These are phyloP conservation scores for Nemania sp. DNA, from an alignment of 2,329 filamentous ascomycete genomes.

Conservation along the genomic window DNA sequence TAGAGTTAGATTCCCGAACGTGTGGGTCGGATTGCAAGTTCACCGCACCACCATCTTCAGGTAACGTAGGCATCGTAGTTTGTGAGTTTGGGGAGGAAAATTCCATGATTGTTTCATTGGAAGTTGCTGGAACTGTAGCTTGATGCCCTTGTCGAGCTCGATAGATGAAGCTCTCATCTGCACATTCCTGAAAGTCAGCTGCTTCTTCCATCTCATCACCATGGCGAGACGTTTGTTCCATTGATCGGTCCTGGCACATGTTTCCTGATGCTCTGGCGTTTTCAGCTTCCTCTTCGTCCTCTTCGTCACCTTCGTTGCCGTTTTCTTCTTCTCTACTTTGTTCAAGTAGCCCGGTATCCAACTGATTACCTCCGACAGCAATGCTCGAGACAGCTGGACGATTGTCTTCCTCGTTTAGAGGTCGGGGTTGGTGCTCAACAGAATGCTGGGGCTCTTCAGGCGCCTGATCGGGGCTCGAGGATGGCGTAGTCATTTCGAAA, in stretches of 20 bases:
- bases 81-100: conserved; percentile 16
- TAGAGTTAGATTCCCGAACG: background rate
- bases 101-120: background rate
- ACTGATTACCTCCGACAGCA: background rate
- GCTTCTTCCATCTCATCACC: conserved; percentile 17
- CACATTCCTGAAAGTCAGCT: conserved; percentile 30
- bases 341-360: background rate
- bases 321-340: background rate
- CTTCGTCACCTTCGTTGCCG: background rate
- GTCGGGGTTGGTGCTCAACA: background rate
- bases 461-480: conserved; percentile 30
- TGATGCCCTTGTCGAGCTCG: conserved; percentile 33
- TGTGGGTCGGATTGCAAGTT: background rate
- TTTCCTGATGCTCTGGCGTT: background rate
- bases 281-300: background rate
- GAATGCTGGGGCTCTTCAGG: conserved; percentile 2
- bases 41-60: conserved; percentile 14
- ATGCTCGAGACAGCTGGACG: background rate
- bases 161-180: conserved; percentile 40
- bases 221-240: conserved; percentile 3
- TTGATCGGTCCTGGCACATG: background rate
- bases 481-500: conserved; percentile 37
- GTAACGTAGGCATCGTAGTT: conserved; percentile 24
- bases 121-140: conserved; percentile 3
- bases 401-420: background rate